phyloP scores from a whole-genome alignment of 1,139 yeast species.

The Yamadazyma buinensis region DNA sequence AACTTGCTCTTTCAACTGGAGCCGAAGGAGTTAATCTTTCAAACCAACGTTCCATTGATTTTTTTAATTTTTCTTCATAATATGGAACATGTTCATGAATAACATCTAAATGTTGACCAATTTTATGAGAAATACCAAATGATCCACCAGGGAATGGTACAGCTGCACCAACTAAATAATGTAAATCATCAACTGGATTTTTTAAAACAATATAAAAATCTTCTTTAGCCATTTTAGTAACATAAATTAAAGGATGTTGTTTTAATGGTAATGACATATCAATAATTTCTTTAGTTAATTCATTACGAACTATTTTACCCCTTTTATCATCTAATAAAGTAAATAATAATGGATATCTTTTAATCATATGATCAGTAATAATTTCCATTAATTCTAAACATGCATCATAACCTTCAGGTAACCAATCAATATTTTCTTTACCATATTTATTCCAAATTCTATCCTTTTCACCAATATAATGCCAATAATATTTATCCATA shows the following conservation, averaged over 20 bases:
- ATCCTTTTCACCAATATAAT: slow-evolving; percentile 60
- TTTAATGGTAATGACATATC: slow-evolving; percentile 59
- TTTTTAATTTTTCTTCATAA: slow-evolving; percentile 59
- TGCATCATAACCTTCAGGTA: slow-evolving; percentile 65
- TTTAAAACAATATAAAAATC: slow-evolving; percentile 63
- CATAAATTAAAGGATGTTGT: slow-evolving; percentile 59
- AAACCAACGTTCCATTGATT: slow-evolving; percentile 76
- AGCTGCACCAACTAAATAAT: slow-evolving; percentile 68
- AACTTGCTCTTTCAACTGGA: slow-evolving; percentile 72
- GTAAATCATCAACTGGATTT: slow-evolving; percentile 51
- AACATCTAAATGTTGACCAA: slow-evolving; percentile 59
- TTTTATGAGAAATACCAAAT: slow-evolving; percentile 55
- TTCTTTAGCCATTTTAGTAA: slow-evolving; percentile 70
- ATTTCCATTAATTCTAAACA: slow-evolving; percentile 61
- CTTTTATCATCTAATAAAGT: slow-evolving; percentile 42
- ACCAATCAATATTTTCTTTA: slow-evolving; percentile 59
- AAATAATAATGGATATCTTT: slow-evolving; percentile 61
- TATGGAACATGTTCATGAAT: slow-evolving; percentile 74
- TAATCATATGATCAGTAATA: slow-evolving; percentile 56
- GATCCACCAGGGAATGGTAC: slow-evolving; percentile 81
- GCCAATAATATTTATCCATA: slow-evolving; percentile 72
- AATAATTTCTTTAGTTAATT: slow-evolving; percentile 56
- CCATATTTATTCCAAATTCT: slow-evolving; percentile 58
- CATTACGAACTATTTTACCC: slow-evolving; percentile 50
- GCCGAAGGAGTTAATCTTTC: slow-evolving; percentile 53